Base-by-base conservation (phyloP, 805 yeast genomes). In the Kluyveromyces siamensis region DNA sequence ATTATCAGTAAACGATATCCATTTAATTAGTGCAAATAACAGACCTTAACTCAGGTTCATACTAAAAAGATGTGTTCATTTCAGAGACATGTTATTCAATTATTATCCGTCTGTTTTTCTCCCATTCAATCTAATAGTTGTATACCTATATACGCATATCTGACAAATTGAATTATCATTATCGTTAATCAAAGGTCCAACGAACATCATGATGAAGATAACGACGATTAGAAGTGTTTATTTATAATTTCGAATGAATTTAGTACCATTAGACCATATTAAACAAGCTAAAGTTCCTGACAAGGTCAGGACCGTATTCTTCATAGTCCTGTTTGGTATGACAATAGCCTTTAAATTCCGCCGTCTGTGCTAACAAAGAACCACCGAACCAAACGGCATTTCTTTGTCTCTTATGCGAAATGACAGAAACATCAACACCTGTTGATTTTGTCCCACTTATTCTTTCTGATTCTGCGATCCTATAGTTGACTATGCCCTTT, bases 361-460 rank as follows among this genome's bases (percentile, higher is more conserved):
- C 82, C 10, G 99, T 93, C 72, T 91, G 98, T 1, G 99, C 98
- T 64, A 93, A 76, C 57, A 93, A 73, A 18, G 96, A 86, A 57
- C 99, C 99, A 59, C 99, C 99, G 66, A 91, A 93, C 99, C 99
- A 93, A 50, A 93, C 99, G 2, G 99, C 99, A 63, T 93, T 88
- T 67, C 96, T 80, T 73, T 93, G 99, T 71, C 93, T 86, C 74
- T 91, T 89, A 72, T 93, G 99, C 27, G 95, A 81, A 56, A 93
- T 90, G 52, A 93, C 99, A 71, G 87, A 95, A 49, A 93, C 99
- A 49, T 89, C 95, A 46, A 93, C 95, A 66, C 99, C 99, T 30
- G 95, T 84, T 25, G 95, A 83, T 64, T 81, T 85, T 14, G 80
- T 72, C 38, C 82, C 82, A 59, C 89, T 80, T 51, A 83, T 72